A percentile compares a stretch with the other conserved stretches of the same genome.
phyloP scores from a whole-genome alignment of 176 grass and related monocot genomes.

The Phoenix dactylifera region DNA sequence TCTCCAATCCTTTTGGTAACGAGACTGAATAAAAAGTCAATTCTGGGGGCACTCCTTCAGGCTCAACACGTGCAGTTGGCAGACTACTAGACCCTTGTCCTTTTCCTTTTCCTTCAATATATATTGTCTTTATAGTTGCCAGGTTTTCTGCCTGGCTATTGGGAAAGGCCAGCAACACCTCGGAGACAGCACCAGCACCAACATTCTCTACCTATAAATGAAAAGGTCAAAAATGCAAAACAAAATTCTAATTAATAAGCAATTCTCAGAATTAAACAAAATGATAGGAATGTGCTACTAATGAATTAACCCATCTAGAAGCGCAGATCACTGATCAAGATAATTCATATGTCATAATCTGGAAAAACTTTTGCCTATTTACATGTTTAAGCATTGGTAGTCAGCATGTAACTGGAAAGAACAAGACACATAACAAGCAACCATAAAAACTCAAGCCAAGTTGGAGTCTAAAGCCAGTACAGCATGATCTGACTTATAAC shows the following conservation, averaged over 20 bases:
- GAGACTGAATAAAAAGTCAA: slow-evolving; percentile 69
- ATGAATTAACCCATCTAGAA: no score
- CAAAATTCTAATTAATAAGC: slow-evolving; percentile 4
- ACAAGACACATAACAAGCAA: no score
- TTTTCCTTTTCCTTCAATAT: slow-evolving; percentile 61
- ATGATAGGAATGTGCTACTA: not conserved
- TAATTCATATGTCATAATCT: no score
- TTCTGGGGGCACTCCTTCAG: slow-evolving; percentile 54
- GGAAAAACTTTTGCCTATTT: no score
- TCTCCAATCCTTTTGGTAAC: slow-evolving; percentile 59
- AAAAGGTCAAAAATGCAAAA: slow-evolving; percentile 11
- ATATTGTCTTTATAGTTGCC: slow-evolving; percentile 71
- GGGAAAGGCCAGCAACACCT: slow-evolving; percentile 76
- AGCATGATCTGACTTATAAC: no score
- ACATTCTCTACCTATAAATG: slow-evolving; percentile 68
- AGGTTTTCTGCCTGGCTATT: slow-evolving; percentile 75
- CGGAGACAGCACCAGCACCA: slow-evolving; percentile 47
- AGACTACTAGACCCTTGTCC: slow-evolving; percentile 35
- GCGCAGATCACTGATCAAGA: no score
- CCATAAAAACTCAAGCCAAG: no score
- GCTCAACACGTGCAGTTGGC: slow-evolving; percentile 50
- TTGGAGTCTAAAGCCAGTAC: no score
- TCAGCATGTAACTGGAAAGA: no score
- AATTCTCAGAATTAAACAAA: slow-evolving; percentile 5
- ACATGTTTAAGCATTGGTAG: no score